Conservation (phyloP, 2,329 filamentous ascomycete species). For the Fusarium keratoplasticum region DNA sequence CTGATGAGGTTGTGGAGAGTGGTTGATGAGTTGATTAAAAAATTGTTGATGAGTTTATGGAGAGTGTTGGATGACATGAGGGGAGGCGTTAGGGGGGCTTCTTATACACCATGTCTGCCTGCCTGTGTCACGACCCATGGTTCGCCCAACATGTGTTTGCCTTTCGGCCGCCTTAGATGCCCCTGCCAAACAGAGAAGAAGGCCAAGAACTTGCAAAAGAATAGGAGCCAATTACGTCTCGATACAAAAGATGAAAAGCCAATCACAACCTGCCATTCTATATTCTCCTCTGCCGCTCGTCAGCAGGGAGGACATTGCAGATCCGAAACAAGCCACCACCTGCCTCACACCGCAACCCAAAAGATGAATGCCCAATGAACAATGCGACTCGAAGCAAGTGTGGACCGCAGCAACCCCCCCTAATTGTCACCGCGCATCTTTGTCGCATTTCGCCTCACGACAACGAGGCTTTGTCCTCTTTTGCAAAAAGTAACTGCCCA, state of each 20-base stretch:
- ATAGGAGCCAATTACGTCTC: neutral
- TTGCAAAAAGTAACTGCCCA: neutral
- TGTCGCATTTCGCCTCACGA: no score
- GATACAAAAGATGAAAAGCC: neutral
- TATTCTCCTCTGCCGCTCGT: neutral
- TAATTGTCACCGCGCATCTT: no score
- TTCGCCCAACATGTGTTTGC: neutral
- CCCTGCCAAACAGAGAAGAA: neutral
- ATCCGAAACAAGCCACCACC: neutral
- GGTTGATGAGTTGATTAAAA: no score
- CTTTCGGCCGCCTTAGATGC: no score
- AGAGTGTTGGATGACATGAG: neutral
- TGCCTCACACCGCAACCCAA: no score
- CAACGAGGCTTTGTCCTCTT: no score
- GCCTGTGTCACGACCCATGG: neutral
- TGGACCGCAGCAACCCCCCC: no score
- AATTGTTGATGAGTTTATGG: neutral
- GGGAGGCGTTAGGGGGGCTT: neutral
- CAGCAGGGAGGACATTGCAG: neutral
- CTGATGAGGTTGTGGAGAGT: neutral
- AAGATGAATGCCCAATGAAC: no score
- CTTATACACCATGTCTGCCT: neutral
- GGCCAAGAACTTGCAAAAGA: neutral
- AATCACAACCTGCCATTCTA: neutral
- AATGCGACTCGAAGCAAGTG: no score